Base-by-base conservation (phyloP, 768 basidiomycete genomes). In the Amanita pallidorosea region DNA sequence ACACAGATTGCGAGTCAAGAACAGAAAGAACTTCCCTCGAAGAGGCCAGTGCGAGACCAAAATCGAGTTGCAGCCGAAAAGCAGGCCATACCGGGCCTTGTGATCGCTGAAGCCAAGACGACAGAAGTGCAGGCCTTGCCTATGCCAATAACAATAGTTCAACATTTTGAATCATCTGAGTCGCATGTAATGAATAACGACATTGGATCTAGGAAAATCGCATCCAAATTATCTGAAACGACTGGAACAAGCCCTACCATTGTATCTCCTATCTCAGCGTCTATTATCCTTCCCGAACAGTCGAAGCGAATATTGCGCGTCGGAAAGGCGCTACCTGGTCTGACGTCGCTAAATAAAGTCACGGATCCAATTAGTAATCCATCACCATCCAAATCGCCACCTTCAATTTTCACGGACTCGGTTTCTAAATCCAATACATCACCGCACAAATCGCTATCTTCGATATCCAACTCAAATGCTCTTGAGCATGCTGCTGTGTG, bases 311-410 rank as follows among this genome's bases (percentile, higher is more conserved):
- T 15, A 25, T 38, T 43, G 11, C 44, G 48, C 47, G 52, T 54
- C 29, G 68, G 70, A 13, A 66, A 61, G 18, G 67, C 74, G 8
- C 64, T 77, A 34, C 74, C 75, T 33, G 73, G 72, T 25, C 61
- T 74, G 54, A 56, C 64, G 23, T 7, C 50, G 11, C 42, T 35
- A 3, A 25, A 20, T 37, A 47, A 20, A 55, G 56, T 20, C 43
- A 6, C 42, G 47, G 20, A 51, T 49, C 47, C 40, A 27, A 18
- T 31, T 4, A 8, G 13, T 11, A 17, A 36, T 17, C 3, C 37
- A 35, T 22, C 35, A 3, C 9, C n/a, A 25, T 29, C 49, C 23
- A 51, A 51, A n/a, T 43, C 50, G 22, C 34, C 44, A 13, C 33
- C 33, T 33, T 33, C 33, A 3, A 12, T 29, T 8, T 29, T 27